These are phyloP conservation scores for Fusarium nurragi DNA, from an alignment of 2,329 filamentous ascomycete genomes.

Conservation along the genomic window DNA sequence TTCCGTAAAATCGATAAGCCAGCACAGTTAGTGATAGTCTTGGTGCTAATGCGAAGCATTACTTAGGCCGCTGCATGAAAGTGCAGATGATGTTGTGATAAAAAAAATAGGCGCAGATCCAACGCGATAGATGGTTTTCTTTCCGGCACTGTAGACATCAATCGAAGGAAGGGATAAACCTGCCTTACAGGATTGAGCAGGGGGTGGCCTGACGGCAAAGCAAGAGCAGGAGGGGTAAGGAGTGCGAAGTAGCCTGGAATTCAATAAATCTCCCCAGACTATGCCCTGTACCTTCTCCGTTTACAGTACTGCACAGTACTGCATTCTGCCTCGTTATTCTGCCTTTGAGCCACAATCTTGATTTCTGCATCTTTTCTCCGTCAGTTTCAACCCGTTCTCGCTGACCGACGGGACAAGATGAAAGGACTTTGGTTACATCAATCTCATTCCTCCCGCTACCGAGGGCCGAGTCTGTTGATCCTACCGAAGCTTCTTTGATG, in stretches of 20 bases:
- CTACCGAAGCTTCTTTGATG: constrained; percentile 2
- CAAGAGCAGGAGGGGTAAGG: constrained; percentile 25
- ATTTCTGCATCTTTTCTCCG: background rate
- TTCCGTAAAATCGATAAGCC: constrained; percentile 10
- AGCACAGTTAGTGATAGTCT: background rate
- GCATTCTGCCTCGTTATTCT: constrained; percentile 27
- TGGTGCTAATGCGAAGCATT: constrained; percentile 31
- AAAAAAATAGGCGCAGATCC: background rate
- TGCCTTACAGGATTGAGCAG: background rate
- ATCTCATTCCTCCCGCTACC: constrained; percentile 34
- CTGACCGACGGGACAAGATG: constrained; percentile 17
- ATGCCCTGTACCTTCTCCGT: background rate
- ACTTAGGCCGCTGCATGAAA: constrained; percentile 20
- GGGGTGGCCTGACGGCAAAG: constrained; percentile 4
- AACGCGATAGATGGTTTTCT: background rate
- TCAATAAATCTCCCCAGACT: background rate
- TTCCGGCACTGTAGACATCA: background rate
- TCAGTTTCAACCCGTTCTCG: constrained; percentile 12
- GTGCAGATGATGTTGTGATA: constrained; percentile 11
- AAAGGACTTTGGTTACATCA: constrained; percentile 4
- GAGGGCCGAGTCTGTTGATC: constrained; percentile 18
- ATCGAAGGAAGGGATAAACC: background rate
- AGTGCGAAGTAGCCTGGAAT: constrained; percentile 8
- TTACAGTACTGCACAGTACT: background rate
- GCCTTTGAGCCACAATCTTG: constrained; percentile 7